These are phyloP conservation scores for Lomentospora prolificans DNA, from an alignment of 2,329 filamentous ascomycete genomes.

Conservation along the genomic window DNA sequence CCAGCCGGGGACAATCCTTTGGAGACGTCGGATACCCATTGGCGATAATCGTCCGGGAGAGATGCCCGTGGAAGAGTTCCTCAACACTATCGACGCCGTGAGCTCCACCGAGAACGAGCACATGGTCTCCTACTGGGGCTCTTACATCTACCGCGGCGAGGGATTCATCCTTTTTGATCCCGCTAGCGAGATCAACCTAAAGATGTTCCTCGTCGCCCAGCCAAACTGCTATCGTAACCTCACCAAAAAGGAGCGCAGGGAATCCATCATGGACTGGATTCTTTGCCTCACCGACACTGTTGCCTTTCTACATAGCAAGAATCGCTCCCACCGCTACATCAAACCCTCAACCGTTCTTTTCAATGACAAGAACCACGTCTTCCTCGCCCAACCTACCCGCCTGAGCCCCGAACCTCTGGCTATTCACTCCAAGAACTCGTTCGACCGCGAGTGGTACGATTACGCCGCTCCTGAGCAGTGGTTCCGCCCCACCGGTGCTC, in stretches of 20 bases:
- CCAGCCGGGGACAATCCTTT: conserved; percentile 44
- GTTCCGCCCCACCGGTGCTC: conserved; percentile 29
- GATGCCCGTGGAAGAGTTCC: conserved; percentile 43
- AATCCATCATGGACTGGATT: conserved; percentile 61
- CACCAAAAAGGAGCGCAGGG: conserved; percentile 47
- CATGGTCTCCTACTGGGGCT: conserved; percentile 60
- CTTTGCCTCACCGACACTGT: conserved; percentile 62
- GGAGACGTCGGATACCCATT: conserved; percentile 47
- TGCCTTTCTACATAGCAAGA: conserved; percentile 55
- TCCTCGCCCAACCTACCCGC: conserved; percentile 52
- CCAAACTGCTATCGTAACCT: conserved; percentile 54
- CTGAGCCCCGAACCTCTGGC: conserved; percentile 33
- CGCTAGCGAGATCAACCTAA: conserved; percentile 55
- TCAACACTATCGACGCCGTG: conserved; percentile 49
- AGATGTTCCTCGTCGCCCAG: conserved; percentile 54
- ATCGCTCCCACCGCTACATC: conserved; percentile 57
- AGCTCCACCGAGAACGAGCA: conserved; percentile 55
- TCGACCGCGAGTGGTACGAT: conserved; percentile 62
- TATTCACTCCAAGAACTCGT: conserved; percentile 31
- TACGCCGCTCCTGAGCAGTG: conserved; percentile 63
- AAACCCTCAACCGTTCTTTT: conserved; percentile 62
- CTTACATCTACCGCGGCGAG: conserved; percentile 54
- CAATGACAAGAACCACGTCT: conserved; percentile 54
- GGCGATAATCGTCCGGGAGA: conserved; percentile 28
- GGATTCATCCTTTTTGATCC: conserved; percentile 61